Evolutionary conservation across 1,139 yeast species (phyloP).

Genomic region (Blastobotrys elegans): DNA sequence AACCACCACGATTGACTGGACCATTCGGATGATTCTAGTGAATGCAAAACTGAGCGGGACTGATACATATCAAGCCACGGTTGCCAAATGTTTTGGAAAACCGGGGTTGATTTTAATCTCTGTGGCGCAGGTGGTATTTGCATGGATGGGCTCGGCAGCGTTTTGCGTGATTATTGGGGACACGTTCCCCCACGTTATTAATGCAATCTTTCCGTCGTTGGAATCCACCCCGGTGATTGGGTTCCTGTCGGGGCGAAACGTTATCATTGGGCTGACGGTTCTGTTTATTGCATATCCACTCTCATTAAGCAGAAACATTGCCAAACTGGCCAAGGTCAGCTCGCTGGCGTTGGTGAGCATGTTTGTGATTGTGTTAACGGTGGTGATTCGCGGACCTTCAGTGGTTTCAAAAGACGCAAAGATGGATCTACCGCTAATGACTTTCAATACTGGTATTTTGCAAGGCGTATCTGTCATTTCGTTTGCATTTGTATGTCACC

Average conservation of each 20-base stretch:
- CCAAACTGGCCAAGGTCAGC: slow-evolving; percentile 82
- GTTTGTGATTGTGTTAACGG: slow-evolving; percentile 70
- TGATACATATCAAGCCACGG: slow-evolving; percentile 81
- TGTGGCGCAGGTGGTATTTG: slow-evolving; percentile 78
- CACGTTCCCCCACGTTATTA: slow-evolving; percentile 84
- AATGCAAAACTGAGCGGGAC: slow-evolving; percentile 76
- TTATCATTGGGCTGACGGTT: slow-evolving; percentile 65
- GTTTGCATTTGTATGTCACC: slow-evolving; percentile 93
- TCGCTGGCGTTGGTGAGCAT: slow-evolving; percentile 82
- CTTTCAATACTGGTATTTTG: slow-evolving; percentile 62
- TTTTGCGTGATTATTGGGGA: slow-evolving; percentile 94
- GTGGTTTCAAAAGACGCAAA: slow-evolving; percentile 36
- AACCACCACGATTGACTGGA: slow-evolving; percentile 82
- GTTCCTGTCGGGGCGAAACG: slow-evolving; percentile 59
- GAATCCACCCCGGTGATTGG: slow-evolving; percentile 38
- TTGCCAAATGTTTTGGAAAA: slow-evolving; percentile 70
- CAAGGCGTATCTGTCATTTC: slow-evolving; percentile 91
- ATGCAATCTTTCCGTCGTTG: slow-evolving; percentile 57
- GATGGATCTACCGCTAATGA: slow-evolving; percentile 45
- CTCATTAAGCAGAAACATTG: slow-evolving; percentile 73
- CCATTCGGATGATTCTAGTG: slow-evolving; percentile 67
- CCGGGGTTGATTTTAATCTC: slow-evolving; percentile 64
- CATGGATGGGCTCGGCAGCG: slow-evolving; percentile 93
- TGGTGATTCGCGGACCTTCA: slow-evolving; percentile 68
- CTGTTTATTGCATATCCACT: slow-evolving; percentile 75